These are phyloP conservation scores for Pleurotus platypus DNA, from an alignment of 768 basidiomycete genomes.

Conservation along the genomic window DNA sequence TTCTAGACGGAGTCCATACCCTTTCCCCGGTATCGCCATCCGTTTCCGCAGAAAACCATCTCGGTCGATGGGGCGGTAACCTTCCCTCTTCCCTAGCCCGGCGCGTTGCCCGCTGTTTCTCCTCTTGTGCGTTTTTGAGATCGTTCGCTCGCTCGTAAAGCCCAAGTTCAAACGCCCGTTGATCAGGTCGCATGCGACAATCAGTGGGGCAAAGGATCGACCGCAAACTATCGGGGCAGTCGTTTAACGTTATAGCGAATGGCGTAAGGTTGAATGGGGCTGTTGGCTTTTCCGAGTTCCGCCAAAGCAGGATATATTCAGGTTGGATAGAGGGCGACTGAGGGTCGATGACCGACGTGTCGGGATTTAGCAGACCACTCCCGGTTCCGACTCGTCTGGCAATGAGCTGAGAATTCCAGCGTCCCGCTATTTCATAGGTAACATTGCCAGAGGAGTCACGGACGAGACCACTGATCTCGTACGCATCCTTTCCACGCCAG, in stretches of 20 bases:
- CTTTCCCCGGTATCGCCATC: constrained; percentile 89
- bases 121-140: constrained; percentile 79
- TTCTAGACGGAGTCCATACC: constrained; percentile 73
- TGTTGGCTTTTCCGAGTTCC: constrained; percentile 79
- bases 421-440: constrained; percentile 87
- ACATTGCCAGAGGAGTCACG: constrained; percentile 58
- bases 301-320: constrained; percentile 87
- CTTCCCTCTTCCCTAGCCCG: constrained; percentile 72
- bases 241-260: constrained; percentile 89
- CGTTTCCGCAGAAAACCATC: constrained; percentile 84
- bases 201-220: constrained; percentile 86
- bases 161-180: constrained; percentile 90
- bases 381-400: constrained; percentile 69
- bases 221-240: constrained; percentile 69
- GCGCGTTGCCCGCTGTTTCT: constrained; percentile 73
- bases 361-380: constrained; percentile 64
- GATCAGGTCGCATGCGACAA: constrained; percentile 89
- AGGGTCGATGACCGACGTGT: constrained; percentile 52
- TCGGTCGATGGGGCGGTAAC: constrained; percentile 66
- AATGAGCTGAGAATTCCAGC: constrained; percentile 94
- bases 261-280: constrained; percentile 95
- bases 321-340: constrained; percentile 41
- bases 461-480: constrained; percentile 88
- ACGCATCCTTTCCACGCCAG: constrained; percentile 90
- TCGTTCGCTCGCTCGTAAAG: constrained; percentile 80